Base-by-base conservation (phyloP, 345 rosid genomes). In the Aegle marmelos region DNA sequence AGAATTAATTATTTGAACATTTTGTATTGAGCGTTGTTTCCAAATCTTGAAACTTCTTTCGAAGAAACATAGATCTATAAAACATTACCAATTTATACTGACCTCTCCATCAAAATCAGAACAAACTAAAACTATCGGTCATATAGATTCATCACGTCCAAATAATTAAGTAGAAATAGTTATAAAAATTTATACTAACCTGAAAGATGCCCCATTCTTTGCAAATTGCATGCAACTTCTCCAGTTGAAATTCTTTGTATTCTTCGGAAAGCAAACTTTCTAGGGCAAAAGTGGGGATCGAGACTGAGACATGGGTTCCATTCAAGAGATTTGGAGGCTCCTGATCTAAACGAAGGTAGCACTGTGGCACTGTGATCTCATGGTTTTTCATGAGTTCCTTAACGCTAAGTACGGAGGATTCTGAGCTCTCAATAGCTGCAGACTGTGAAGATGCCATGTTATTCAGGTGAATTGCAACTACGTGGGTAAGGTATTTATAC, bases 191-290 rank as follows among this genome's bases (percentile, higher is more conserved):
- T 48, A 21, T 21, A 30, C 74, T 34, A 73, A 85, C 88, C 88
- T 85, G 88, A 72, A 85, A 80, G 79, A 83, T 22, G 25, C 86
- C 87, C 88, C 88, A 85, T 48, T 85, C 86, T 70, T 80, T 78
- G 78, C 82, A 78, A 13, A 76, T 9, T 37, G 81, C 68, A 72
- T 83, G 79, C 53, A 85, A 41, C 79, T 76, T 80, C 48, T 78
- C 67, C 9, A 82, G 80, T 36, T 85, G 84, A 13, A 56, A 45
- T 5, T 64, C 75, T 3, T 39, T 3, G n/a, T 66, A 70, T 41
- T 85, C 81, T 25, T 14, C 5, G 0, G 85, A 78, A 64, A 80
- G 39, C 72, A 85, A 22, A 24, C 58, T 57, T 25, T 79, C 58
- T 28, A 82, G 27, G 73, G 82, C 88, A 76, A 85, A 45, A 2